phyloP scores from a whole-genome alignment of 768 basidiomycete species.

The Psilocybe tampanensis region DNA sequence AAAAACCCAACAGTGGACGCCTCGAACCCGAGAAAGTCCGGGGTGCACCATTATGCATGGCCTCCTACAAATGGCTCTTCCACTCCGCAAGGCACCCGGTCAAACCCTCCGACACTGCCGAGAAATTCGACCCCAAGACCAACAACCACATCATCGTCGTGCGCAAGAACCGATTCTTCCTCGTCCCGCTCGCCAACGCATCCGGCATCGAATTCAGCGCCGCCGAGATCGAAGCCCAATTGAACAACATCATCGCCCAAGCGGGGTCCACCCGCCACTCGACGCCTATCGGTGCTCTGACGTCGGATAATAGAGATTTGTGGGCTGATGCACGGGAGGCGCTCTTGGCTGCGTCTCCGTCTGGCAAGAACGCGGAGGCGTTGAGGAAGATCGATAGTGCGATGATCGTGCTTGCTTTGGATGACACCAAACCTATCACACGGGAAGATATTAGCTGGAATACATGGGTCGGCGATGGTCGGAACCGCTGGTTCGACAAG shows the following conservation, averaged over 20 bases:
- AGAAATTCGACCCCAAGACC: conserved; percentile 70
- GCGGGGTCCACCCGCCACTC: conserved; percentile 49
- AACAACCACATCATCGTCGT: conserved; percentile 92
- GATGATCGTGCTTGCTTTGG: conserved; percentile 85
- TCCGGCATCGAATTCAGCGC: conserved; percentile 74
- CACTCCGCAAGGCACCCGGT: conserved; percentile 89
- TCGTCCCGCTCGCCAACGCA: conserved; percentile 68
- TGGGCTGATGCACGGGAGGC: conserved; percentile 80
- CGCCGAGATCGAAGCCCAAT: conserved; percentile 83
- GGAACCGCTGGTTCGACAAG: conserved; percentile 96
- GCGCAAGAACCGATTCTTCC: conserved; percentile 89
- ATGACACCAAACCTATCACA: conserved; percentile 80
- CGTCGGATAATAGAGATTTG: conserved; percentile 84
- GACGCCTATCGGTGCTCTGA: conserved; percentile 77
- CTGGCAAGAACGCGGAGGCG: conserved; percentile 57
- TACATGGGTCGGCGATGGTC: conserved; percentile 88
- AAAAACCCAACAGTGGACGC: conserved; percentile 47
- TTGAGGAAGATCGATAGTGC: conserved; percentile 87
- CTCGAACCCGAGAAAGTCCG: conserved; percentile 89
- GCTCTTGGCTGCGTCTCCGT: conserved; percentile 62
- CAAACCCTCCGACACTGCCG: conserved; percentile 80
- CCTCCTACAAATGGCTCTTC: conserved; percentile 97
- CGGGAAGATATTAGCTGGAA: conserved; percentile 81
- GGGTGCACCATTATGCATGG: conserved; percentile 83
- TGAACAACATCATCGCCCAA: conserved; percentile 65